Conservation (phyloP, 768 basidiomycete species). For the Mycena galopus region DNA sequence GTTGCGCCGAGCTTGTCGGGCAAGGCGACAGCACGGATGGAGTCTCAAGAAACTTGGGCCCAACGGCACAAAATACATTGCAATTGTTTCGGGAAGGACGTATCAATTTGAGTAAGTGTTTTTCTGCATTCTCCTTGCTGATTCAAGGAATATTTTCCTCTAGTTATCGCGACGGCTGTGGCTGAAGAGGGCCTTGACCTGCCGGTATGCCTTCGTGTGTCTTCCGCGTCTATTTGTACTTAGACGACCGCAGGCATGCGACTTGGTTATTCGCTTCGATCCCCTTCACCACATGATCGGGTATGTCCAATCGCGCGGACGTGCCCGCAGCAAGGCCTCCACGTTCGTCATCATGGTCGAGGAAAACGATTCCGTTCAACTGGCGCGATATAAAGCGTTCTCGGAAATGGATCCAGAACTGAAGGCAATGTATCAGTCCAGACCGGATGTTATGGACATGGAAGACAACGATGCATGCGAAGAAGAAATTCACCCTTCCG, state of each 20-base stretch:
- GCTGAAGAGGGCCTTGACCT: slow-evolving; percentile 96
- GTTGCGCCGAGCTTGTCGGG: slow-evolving; percentile 78
- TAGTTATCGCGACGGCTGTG: slow-evolving; percentile 87
- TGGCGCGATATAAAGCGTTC: slow-evolving; percentile 71
- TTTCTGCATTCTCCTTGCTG: neutral
- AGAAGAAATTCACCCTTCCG: slow-evolving; percentile 61
- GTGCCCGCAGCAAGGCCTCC: slow-evolving; percentile 82
- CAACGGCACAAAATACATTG: slow-evolving; percentile 71
- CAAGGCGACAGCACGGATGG: slow-evolving; percentile 67
- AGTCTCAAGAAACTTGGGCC: slow-evolving; percentile 51
- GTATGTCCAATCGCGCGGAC: slow-evolving; percentile 91
- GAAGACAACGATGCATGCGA: slow-evolving; percentile 59
- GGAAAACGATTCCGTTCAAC: slow-evolving; percentile 65
- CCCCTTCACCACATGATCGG: slow-evolving; percentile 85
- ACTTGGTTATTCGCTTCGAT: slow-evolving; percentile 90
- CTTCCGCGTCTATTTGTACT: neutral
- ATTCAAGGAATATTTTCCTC: slow-evolving; percentile 12
- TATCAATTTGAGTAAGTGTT: slow-evolving; percentile 75
- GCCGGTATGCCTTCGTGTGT: slow-evolving; percentile 60
- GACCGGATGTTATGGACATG: slow-evolving; percentile 55
- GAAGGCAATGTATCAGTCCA: slow-evolving; percentile 70
- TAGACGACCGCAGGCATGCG: slow-evolving; percentile 70
- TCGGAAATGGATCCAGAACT: slow-evolving; percentile 74
- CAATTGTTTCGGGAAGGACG: slow-evolving; percentile 72
- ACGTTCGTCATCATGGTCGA: slow-evolving; percentile 88